Evolutionary conservation across 805 yeast genomes (phyloP).

Genomic region (Hanseniaspora nectarophila): DNA sequence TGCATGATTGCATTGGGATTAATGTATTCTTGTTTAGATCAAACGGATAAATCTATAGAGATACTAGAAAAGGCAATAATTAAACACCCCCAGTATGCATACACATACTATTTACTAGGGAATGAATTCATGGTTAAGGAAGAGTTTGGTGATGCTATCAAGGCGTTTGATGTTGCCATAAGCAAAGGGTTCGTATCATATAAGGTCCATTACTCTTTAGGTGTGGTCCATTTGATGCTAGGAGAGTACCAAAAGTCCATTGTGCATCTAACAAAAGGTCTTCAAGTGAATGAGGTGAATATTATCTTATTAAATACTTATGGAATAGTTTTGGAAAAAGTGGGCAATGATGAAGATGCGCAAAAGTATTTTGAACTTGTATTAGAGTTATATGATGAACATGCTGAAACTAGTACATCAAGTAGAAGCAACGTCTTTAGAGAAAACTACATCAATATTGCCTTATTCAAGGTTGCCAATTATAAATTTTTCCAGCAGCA

Average conservation of each 20-base stretch:
- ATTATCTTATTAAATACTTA: constrained; percentile 27
- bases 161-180: constrained; percentile 68
- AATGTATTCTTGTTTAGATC: constrained; percentile 11
- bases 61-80: not conserved
- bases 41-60: constrained; percentile 6
- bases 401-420: not conserved
- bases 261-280: constrained; percentile 14
- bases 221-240: constrained; percentile 78
- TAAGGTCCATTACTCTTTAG: constrained; percentile 91
- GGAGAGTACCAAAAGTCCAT: constrained; percentile 56
- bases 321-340: constrained; percentile 23
- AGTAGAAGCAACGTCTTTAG: not conserved
- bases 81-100: constrained; percentile 22
- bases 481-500: not conserved
- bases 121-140: constrained; percentile 84
- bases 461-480: not conserved
- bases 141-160: constrained; percentile 78
- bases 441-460: constrained; percentile 9
- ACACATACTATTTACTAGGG: constrained; percentile 86
- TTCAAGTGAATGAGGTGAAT: constrained; percentile 17
- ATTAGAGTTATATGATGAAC: constrained; percentile 15
- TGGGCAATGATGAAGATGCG: not conserved
- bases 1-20: constrained; percentile 10
- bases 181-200: constrained; percentile 71
- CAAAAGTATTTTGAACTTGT: constrained; percentile 14